Evolutionary conservation across 169 alveolate genomes (phyloP), one percentile per base, ranked within the genome.

Genomic region (Besnoitia besnoiti): DNA sequence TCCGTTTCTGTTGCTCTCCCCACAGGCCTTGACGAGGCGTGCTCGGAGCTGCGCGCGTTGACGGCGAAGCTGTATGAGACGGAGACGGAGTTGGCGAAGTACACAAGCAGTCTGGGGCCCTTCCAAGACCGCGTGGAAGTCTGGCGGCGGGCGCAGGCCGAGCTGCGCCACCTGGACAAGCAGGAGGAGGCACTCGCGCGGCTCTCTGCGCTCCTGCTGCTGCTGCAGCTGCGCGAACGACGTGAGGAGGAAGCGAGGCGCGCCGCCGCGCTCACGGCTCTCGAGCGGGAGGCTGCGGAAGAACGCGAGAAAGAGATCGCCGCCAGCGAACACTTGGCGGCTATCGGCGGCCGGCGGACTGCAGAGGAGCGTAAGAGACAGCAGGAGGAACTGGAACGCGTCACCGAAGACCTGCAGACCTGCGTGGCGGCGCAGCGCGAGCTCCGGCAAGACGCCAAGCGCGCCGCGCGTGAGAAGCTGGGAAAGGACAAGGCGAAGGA

Each of bases 141-240:
- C 21, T 77, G 87, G 87, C 2, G 27, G 49, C 14, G 16, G 35
- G 87, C 87, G 24, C 8, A 77, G 87, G 40, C 4, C 16, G 59
- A 39, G 40, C 30, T 77, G 87, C 19, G 3, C 39, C 39, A 7
- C 16, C n/a, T 77, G 37, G 16, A 8, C 21, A 42, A 44, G 35
- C 49, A 77, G 8, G 87, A 44, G 35, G 39, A 19, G 55, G 40
- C 49, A 0, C 27, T 35, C 33, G 59, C 14, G 30, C 37, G 59
- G 39, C 87, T 77, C 40, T 0, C 33, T n/a, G 39, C 16, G 2
- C 61, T 40, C 61, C 59, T 77, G 59, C 87, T 55, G 14, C 87
- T 42, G 61, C 59, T 77, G 87, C 50, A 44, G n/a, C 87, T 77
- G 33, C 87, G 59, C 61, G 87, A 77, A 7, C n/a, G 55, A 16